phyloP scores from a whole-genome alignment of 257 asterid species.

The Orobanche coerulescens region DNA sequence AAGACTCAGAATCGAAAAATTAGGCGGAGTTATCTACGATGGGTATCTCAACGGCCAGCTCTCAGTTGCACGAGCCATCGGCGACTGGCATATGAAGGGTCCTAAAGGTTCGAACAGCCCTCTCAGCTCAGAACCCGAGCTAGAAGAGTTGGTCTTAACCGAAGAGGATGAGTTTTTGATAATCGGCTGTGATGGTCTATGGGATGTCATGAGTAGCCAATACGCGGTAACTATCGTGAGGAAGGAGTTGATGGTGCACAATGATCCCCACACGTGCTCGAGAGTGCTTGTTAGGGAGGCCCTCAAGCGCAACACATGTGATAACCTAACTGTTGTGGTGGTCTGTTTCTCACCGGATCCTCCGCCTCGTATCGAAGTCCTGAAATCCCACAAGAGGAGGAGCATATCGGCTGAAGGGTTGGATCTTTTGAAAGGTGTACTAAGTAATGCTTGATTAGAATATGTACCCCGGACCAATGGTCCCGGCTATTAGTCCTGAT shows the following conservation, averaged over 20 bases:
- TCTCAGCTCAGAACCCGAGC: constrained; percentile 71
- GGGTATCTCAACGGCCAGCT: constrained; percentile 89
- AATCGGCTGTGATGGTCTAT: constrained; percentile 79
- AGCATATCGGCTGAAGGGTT: constrained; percentile 53
- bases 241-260: constrained; percentile 71
- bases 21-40: constrained; percentile 72
- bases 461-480: too few relatives aligned
- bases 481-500: too few relatives aligned
- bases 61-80: constrained; percentile 81
- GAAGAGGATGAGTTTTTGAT: constrained; percentile 86
- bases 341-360: constrained; percentile 42
- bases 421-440: constrained; percentile 42
- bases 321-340: constrained; percentile 41
- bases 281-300: constrained; percentile 51
- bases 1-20: constrained; percentile 56
- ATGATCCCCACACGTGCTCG: constrained; percentile 68
- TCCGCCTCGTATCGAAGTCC: constrained; percentile 39
- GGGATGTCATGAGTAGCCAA: constrained; percentile 96
- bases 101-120: constrained; percentile 58
- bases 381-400: constrained; percentile 37
- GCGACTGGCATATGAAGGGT: constrained; percentile 94
- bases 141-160: constrained; percentile 50
- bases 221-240: constrained; percentile 80
- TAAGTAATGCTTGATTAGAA: constrained; percentile 36
- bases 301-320: constrained; percentile 40